Evolutionary conservation across 2,329 filamentous ascomycete genomes (phyloP).

Genomic region (Aureobasidium melanogenum): DNA sequence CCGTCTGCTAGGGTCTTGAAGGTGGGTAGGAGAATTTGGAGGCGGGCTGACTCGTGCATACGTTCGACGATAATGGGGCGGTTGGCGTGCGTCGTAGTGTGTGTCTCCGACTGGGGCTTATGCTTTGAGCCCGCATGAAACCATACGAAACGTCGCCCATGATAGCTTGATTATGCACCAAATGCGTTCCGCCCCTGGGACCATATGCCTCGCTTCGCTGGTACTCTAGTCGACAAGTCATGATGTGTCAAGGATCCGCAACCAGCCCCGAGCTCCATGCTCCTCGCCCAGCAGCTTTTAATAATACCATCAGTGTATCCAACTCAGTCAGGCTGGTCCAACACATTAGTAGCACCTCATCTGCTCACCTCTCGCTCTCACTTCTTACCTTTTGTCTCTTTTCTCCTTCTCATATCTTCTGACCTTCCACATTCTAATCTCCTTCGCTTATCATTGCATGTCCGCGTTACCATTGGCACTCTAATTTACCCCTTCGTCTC

Average conservation of each 20-base stretch:
- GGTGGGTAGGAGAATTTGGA: constrained; percentile 9
- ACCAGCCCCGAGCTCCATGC: constrained; percentile 11
- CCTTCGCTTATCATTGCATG: constrained; percentile 1
- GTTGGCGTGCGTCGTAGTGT: constrained; percentile 6
- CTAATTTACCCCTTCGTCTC: neutral
- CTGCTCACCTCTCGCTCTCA: neutral
- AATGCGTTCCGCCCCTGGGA: constrained; percentile 10
- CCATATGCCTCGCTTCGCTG: constrained; percentile 5
- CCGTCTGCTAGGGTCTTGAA: neutral
- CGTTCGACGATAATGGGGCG: constrained; percentile 10
- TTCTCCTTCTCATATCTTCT: neutral
- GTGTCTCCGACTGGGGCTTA: constrained; percentile 8
- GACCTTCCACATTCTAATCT: neutral
- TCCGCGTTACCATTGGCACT: constrained; percentile 15
- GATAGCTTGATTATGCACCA: constrained; percentile 16
- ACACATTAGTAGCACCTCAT: constrained; percentile 10
- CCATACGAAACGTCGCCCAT: constrained; percentile 12
- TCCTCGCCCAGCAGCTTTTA: constrained; percentile 11
- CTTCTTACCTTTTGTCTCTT: neutral
- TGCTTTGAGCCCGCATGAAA: constrained; percentile 12
- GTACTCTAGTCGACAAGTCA: constrained; percentile 12
- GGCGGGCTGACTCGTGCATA: constrained; percentile 12
- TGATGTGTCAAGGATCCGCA: constrained; percentile 12
- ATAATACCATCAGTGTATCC: constrained; percentile 11
- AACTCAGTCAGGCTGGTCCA: constrained; percentile 8